These are phyloP conservation scores for Plasmopara muralis DNA, from an alignment of 352 stramenopile species.

Conservation along the genomic window DNA sequence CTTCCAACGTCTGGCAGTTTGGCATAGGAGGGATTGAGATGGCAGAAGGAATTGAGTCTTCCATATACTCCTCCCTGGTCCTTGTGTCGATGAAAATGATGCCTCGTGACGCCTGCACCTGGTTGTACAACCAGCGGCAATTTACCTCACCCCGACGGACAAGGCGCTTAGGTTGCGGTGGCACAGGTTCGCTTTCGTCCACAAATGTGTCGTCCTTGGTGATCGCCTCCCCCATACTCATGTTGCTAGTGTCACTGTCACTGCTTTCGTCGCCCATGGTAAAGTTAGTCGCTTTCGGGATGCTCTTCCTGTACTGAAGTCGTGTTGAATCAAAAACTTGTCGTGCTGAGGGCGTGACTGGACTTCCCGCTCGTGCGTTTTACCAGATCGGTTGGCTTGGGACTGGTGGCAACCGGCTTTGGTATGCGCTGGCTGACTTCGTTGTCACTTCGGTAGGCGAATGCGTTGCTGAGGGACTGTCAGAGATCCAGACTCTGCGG, in stretches of 20 bases:
- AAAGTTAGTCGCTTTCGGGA: conserved; percentile 15
- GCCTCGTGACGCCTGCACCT: conserved; percentile 64
- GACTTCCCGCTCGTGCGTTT: background rate
- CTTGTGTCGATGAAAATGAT: conserved; percentile 76
- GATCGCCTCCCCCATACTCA: conserved; percentile 6
- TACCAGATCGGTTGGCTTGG: conserved; percentile 5
- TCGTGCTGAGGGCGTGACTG: background rate
- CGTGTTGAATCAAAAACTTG: background rate
- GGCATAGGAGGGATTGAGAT: conserved; percentile 64
- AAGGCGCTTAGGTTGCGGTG: conserved; percentile 31
- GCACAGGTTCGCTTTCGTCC: conserved; percentile 16
- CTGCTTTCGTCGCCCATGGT: conserved; percentile 35
- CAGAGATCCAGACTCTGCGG: conserved; percentile 23
- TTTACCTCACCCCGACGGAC: conserved; percentile 66
- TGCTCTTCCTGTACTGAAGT: background rate
- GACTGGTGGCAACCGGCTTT: background rate
- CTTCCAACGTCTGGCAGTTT: conserved; percentile 34
- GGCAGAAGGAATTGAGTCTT: conserved; percentile 68
- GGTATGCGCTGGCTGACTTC: conserved; percentile 21
- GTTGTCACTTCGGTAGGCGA: conserved; percentile 11
- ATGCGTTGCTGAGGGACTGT: conserved; percentile 15
- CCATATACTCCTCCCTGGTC: conserved; percentile 40
- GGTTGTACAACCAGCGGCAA: conserved; percentile 82
- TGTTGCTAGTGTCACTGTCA: conserved; percentile 6
- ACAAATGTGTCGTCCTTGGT: conserved; percentile 10